phyloP scores from a whole-genome alignment of 345 rosid genomes.

The Camelina sativa region DNA sequence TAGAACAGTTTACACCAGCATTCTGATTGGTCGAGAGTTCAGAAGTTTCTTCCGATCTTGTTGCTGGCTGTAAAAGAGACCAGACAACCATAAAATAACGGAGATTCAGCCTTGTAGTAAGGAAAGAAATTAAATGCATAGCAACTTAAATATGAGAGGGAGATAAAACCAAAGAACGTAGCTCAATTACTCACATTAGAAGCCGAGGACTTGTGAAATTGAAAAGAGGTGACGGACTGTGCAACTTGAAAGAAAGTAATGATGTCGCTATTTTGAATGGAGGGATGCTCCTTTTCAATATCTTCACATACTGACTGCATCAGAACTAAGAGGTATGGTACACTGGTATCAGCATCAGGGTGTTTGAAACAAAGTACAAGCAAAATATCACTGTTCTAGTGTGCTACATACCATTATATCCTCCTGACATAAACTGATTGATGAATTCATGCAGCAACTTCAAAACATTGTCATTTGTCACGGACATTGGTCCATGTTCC shows the following conservation, averaged over 20 bases:
- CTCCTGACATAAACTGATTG: slow-evolving; percentile 79
- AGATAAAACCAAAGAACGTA: slow-evolving; percentile 6
- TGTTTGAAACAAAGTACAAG: slow-evolving; percentile 17
- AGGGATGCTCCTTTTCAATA: slow-evolving; percentile 82
- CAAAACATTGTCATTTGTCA: slow-evolving; percentile 57
- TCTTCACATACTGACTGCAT: slow-evolving; percentile 84
- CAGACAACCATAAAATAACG: neutral
- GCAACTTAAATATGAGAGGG: slow-evolving; percentile 7
- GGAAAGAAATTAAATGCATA: neutral
- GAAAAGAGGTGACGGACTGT: slow-evolving; percentile 80
- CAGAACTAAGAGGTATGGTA: slow-evolving; percentile 58
- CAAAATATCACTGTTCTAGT: slow-evolving; percentile 17
- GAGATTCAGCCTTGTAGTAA: slow-evolving; percentile 15
- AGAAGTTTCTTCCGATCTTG: slow-evolving; percentile 47
- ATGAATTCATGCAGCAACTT: slow-evolving; percentile 75
- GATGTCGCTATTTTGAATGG: slow-evolving; percentile 77
- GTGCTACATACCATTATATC: slow-evolving; percentile 74
- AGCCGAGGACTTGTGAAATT: slow-evolving; percentile 61
- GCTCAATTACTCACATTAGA: slow-evolving; percentile 61
- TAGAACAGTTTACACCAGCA: slow-evolving; percentile 56
- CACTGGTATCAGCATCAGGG: slow-evolving; percentile 28
- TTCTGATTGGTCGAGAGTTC: slow-evolving; percentile 41
- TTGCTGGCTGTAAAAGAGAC: slow-evolving; percentile 50
- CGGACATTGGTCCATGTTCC: slow-evolving; percentile 63
- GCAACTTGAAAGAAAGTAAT: slow-evolving; percentile 78